These are phyloP conservation scores for Coccomyxa sp. DNA, from an alignment of 139 green algal genomes.

Conservation along the genomic window DNA sequence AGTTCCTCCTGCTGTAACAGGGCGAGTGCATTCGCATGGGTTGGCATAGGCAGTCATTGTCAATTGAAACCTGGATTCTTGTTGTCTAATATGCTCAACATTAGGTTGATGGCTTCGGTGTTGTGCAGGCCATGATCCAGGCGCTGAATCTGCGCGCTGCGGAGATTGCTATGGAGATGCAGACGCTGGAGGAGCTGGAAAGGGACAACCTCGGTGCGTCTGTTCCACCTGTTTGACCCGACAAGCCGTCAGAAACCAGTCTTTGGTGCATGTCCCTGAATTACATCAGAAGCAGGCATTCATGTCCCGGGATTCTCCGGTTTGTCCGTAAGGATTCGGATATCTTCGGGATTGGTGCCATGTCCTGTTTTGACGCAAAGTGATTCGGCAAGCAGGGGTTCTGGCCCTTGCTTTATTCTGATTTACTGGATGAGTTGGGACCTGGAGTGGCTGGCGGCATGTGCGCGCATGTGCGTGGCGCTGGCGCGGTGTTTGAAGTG, in stretches of 20 bases:
- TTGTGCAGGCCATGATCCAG: background rate
- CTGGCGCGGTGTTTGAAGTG: background rate
- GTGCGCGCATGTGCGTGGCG: background rate
- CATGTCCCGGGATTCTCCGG: background rate
- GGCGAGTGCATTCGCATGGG: no score
- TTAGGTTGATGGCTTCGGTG: no score
- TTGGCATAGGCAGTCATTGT: no score
- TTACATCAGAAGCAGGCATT: background rate
- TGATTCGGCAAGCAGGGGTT: no score
- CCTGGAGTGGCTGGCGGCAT: no score
- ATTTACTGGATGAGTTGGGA: no score
- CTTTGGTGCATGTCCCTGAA: background rate
- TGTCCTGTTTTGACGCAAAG: background rate
- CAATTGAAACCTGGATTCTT: no score
- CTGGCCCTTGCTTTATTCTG: no score
- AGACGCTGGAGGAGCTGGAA: slow-evolving; percentile 5
- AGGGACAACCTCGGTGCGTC: background rate
- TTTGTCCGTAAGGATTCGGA: no score
- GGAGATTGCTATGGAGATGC: slow-evolving; percentile 4
- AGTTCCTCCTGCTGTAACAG: no score
- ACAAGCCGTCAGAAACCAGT: no score
- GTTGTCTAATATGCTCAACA: no score
- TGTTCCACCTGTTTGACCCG: background rate
- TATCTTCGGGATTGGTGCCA: background rate
- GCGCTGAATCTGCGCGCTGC: background rate